Evolutionary conservation across 305 asterid species (phyloP), one percentile per base, ranked within the genome.

Genomic region (Fraxinus ornus): DNA sequence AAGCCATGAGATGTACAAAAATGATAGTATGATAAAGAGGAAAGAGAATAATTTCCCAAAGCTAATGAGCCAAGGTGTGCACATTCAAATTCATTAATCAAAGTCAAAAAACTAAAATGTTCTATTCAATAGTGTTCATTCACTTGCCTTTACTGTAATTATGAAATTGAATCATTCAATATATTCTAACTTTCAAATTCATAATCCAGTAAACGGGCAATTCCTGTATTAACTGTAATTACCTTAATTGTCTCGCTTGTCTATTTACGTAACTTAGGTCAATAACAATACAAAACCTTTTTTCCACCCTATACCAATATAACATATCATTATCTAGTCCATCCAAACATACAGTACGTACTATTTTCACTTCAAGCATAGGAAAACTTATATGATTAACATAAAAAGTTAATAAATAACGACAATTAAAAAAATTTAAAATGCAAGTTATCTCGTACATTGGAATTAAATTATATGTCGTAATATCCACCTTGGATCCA

Each of bases 401-500:
- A 19, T 47, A 75, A 22, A 47, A 1, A 22, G 15, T 33, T 15
- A 76, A 75, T 26, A 10, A 17, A 78, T 36, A 36, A 6, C 15
- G n/a, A 78, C 4, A 39, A 78, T 49, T 1, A 19, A 4, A 39
- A 17, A 21, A 28, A 30, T 5, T 77, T 24, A 62, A 21, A 57
- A 24, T 8, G 33, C 17, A 64, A 24, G 72, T 83, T 86, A 92
- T 98, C 97, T 94, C 97, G 79, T 90, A 81, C 80, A 92, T 83
- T 52, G 78, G 84, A 88, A 94, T 74, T 79, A 90, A 92, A 83
- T 88, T 92, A 64, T 87, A 83, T 2, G 91, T 60, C 7, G 90
- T 86, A 82, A 95, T 75, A 52, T 92, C 93, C 88, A 91, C 83
- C 2, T 79, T 52, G 82, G 85, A 89, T 77, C 97, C 97, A 83